Base-by-base conservation (phyloP, 163 green algal species). In the Dunaliella salina region DNA sequence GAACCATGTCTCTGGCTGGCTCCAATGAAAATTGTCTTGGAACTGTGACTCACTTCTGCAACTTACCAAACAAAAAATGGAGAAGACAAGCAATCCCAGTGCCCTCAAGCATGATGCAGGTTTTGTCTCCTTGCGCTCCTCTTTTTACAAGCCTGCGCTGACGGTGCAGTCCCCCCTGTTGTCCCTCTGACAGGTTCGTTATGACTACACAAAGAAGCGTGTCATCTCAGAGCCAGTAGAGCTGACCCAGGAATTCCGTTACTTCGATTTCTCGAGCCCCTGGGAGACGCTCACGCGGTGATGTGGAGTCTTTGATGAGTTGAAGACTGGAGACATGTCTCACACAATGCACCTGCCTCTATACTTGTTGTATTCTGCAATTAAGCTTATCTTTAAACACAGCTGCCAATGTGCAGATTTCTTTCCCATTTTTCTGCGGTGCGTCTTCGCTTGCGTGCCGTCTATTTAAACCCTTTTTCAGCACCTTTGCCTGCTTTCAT, bases 191-290 rank as follows among this genome's bases (percentile, higher is more conserved):
- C 88, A 91, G 81, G 86, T 91, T 32, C 88, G 91, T 5, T 95
- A 94, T 80, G 92, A 95, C 88, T 94, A 94, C 82, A 83, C 79
- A 57, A 93, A 95, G 88, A 96, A 96, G 89, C 91, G 91, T 69
- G 93, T 96, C 26, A 90, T 96, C 15, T 91, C 78, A n/a, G 92
- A 96, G 89, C 92, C 92, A 1, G 84, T 96, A 79, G 93, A 96
- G 90, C 87, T 96, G 18, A 90, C 88, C 29, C 93, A 95, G 89
- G 91, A 87, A 80, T 87, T 87, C 71, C 84, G 89, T 34, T 92
- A 92, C 86, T 93, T 93, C 81, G 91, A 93, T 85, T 93, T 93
- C 88, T 89, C 80, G 63, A 88, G 80, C 34, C 91, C 91, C 8
- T 93, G 91, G 91, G 90, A 92, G 33, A 93, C 89, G 35, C 89